Evolutionary conservation across 2,329 filamentous ascomycete genomes (phyloP), one percentile per base, ranked within the genome.

Genomic region (Ceratocystis harringtonii): DNA sequence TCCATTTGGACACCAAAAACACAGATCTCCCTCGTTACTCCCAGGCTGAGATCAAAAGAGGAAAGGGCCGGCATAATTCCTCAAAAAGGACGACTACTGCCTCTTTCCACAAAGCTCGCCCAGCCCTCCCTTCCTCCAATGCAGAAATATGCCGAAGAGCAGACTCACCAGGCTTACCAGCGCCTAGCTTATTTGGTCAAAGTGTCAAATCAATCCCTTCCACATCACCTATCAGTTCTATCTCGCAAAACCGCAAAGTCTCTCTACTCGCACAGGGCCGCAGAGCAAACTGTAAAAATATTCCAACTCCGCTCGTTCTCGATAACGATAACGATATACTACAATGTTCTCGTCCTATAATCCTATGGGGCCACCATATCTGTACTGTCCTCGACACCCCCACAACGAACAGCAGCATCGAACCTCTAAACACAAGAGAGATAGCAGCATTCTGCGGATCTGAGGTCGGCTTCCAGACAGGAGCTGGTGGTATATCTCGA

Each of bases 221-320:
- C 68, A 2, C 63, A 64, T 64, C 66, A 15, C 68, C 68, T 5
- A 55, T 67, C 2, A 66, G 68, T 12, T 66, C 66, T 2, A 65
- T 67, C 6, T 68, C 66, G 4, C 62, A 68, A 8, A 57, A 62
- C n/a, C 66, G 63, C 17, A 19, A 66, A 0, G 64, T 68, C 1
- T 57, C 62, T 2, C 68, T 66, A 5, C 52, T 36, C 3, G 10
- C 36, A 41, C 62, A 64, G 52, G 3, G 15, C 0, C 3, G 5
- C 7, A 5, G 7, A 1, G 30, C 32, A 36, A 10, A 17, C 2
- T 44, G n/a, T 28, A 28, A 32, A 10, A 48, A 63, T 17, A n/a
- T 52, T 4, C 8, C 45, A 8, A 52, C 48, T 1, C 30, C 62
- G 17, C 55, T 55, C 19, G 32, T 32, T 5, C n/a, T 7, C 7